Percentiles rank a stretch among this genome's conserved stretches.
phyloP scores from a whole-genome alignment of 169 alveolate genomes.

The Eimeria mitis region DNA sequence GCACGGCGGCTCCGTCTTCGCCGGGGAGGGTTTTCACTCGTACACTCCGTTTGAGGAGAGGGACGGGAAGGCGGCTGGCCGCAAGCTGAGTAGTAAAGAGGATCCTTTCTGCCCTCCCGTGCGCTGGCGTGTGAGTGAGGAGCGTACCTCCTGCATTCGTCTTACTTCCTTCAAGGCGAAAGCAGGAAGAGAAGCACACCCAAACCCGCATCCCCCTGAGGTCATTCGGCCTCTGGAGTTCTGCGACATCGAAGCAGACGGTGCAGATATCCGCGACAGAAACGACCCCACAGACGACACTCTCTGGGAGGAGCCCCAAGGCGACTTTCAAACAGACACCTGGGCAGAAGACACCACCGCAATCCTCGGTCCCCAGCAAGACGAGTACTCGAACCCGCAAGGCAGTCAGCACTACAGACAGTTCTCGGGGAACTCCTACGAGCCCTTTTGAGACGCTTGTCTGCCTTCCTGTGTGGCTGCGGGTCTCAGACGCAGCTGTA shows the following conservation, averaged over 20 bases:
- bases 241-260: conserved; percentile 50
- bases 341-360: conserved; percentile 21
- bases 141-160: conserved; percentile 5
- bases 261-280: neutral
- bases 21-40: conserved; percentile 37
- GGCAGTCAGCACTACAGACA: neutral
- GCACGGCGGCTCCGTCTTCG: conserved; percentile 29
- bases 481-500: neutral
- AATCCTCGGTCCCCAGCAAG: neutral
- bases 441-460: neutral
- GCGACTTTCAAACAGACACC: conserved; percentile 38
- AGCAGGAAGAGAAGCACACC: neutral
- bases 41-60: conserved; percentile 55
- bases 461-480: neutral
- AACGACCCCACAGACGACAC: neutral
- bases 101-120: conserved; percentile 25
- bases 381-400: neutral
- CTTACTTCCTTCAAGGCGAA: conserved; percentile 52
- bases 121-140: conserved; percentile 36
- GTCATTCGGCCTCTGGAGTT: conserved; percentile 40
- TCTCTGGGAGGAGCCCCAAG: conserved; percentile 45
- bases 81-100: conserved; percentile 1
- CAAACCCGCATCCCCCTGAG: neutral
- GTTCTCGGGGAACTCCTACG: neutral
- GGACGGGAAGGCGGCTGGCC: neutral